Conservation (phyloP, 1,139 yeast species). For the Diutina pseudorugosa region DNA sequence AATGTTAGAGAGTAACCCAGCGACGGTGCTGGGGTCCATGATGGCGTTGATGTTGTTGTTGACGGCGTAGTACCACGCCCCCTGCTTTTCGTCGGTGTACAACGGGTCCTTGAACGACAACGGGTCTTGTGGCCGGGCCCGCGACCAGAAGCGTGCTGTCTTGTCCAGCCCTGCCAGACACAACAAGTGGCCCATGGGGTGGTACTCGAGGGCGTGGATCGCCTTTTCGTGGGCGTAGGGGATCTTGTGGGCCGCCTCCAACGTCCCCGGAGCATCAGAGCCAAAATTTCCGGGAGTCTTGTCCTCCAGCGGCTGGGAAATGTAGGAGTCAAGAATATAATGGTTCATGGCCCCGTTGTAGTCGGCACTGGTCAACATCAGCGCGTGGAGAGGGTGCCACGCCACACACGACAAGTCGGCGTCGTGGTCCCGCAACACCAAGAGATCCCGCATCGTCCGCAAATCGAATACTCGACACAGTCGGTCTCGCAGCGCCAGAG, state of each 20-base stretch:
- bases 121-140: constrained; percentile 86
- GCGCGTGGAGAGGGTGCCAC: constrained; percentile 88
- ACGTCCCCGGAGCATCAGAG: constrained; percentile 10
- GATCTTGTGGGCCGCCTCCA: constrained; percentile 49
- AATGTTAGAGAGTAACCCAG: neutral
- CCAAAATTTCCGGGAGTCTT: constrained; percentile 5
- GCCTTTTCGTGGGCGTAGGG: constrained; percentile 95
- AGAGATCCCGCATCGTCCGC: constrained; percentile 68
- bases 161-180: constrained; percentile 92
- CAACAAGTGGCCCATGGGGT: constrained; percentile 85
- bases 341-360: constrained; percentile 82
- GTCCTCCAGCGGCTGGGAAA: constrained; percentile 15
- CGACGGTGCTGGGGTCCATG: constrained; percentile 14
- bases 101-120: constrained; percentile 74
- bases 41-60: constrained; percentile 55
- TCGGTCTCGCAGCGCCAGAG: constrained; percentile 81
- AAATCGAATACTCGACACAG: constrained; percentile 82
- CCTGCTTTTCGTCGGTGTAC: constrained; percentile 58
- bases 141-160: constrained; percentile 89
- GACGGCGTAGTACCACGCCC: constrained; percentile 64
- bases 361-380: constrained; percentile 74
- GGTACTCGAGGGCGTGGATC: constrained; percentile 80
- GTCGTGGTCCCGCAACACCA: constrained; percentile 66
- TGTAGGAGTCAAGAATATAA: constrained; percentile 51
- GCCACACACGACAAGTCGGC: constrained; percentile 76